Evolutionary conservation across 2,329 filamentous ascomycete genomes (phyloP), one percentile per base, ranked within the genome.

Genomic region (Stachybotrys elegans): DNA sequence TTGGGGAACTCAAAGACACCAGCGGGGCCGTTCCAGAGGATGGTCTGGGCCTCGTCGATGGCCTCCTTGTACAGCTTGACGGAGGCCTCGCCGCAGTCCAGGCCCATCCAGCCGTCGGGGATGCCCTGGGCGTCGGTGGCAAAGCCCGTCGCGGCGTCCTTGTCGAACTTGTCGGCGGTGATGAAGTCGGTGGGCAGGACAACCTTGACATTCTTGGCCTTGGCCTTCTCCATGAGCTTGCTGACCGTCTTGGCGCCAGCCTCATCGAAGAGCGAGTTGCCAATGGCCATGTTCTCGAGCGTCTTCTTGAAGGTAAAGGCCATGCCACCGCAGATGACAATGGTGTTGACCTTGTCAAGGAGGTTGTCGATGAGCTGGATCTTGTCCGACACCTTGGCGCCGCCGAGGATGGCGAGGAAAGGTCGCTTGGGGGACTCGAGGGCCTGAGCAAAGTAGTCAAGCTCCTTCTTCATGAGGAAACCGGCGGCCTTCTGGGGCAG

Each of bases 221-320:
- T 90, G 58, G 94, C 93, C 83, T 97, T 98, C 72, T 92, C 85
- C 51, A 95, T 79, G 52, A 98, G 81, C 58, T 87, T 76, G 50
- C 78, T 82, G 47, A 97, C 92, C 34, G 88, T 96, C 83, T 96
- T 89, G 76, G 86, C 80, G 57, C 93, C 93, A 42, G 85, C 85
- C 76, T 96, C 88, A 60, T 98, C 93, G 66, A 95, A 98, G 59
- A 98, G 79, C 42, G 78, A 93, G 75, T 83, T 83, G 49, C 93
- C 93, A 55, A 98, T 98, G 69, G 84, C 79, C 61, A 97, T 84
- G 65, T 80, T 77, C 72, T 96, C 81, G 45, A 97, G 80, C n/a
- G 89, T 92, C 82, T 98, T 98, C 81, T 97, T 97, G 82, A 98
- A 98, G 59, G 93, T 98, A 76, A 97, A 98, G 51, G 93, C 91